A percentile compares a stretch with the other conserved stretches of the same genome.
These are phyloP conservation scores for Colletotrichum sidae DNA, from an alignment of 2,329 filamentous ascomycete species.

Conservation along the genomic window DNA sequence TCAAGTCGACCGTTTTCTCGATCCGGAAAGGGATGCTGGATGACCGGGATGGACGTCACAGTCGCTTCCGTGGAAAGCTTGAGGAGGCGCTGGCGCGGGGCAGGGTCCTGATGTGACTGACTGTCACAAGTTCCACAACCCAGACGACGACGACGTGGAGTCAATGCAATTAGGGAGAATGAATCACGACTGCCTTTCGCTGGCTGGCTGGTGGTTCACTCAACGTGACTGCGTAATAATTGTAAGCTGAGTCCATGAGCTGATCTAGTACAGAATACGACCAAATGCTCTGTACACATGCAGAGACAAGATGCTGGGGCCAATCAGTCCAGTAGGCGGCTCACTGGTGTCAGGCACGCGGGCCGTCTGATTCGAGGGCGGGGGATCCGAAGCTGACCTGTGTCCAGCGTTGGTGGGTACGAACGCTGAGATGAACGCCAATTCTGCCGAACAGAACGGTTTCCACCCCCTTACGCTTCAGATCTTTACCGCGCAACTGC, in stretches of 20 bases:
- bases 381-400: slow-evolving; percentile 11
- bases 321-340: slow-evolving; percentile 18
- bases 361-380: slow-evolving; percentile 21
- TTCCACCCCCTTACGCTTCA: slow-evolving; percentile 36
- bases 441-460: slow-evolving; percentile 8
- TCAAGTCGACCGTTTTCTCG: slow-evolving; percentile 20
- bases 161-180: background rate
- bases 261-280: no score
- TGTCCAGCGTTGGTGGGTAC: no score
- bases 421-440: background rate
- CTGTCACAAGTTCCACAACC: background rate
- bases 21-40: background rate
- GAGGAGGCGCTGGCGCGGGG: slow-evolving; percentile 8
- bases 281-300: slow-evolving; percentile 9
- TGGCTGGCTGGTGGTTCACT: no score
- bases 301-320: background rate
- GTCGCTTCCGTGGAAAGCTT: slow-evolving; percentile 20
- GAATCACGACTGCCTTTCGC: background rate
- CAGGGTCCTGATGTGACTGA: background rate
- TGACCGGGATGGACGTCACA: slow-evolving; percentile 15
- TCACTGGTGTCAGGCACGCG: slow-evolving; percentile 25
- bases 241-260: no score
- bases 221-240: no score
- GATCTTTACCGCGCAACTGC: slow-evolving; percentile 35
- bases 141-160: no score